Percentiles rank a stretch among this genome's conserved stretches.
Evolutionary conservation across 106 monocot genomes (phyloP).

Genomic region (Allium cepa): DNA sequence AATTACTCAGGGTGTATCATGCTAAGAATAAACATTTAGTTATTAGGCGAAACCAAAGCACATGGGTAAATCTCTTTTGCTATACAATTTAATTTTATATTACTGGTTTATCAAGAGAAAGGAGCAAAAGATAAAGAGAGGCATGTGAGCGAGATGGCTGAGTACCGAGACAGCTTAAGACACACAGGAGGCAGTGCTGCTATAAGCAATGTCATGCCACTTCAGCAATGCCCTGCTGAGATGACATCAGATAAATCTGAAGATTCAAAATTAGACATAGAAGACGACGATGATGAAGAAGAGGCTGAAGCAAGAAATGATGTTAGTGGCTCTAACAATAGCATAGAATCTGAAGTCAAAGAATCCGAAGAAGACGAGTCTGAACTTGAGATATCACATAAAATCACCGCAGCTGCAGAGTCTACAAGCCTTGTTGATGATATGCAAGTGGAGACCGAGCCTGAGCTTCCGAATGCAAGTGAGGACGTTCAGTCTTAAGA

Average conservation of each 20-base stretch:
- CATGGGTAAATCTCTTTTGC: too few relatives aligned
- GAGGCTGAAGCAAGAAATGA: slow-evolving; percentile 11
- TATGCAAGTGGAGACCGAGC: slow-evolving; percentile 4
- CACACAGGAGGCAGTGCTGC: background rate
- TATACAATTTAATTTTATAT: background rate
- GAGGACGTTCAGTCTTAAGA: slow-evolving; percentile 7
- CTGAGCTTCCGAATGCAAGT: slow-evolving; percentile 6
- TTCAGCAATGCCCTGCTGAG: slow-evolving; percentile 44
- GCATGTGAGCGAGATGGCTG: slow-evolving; percentile 67
- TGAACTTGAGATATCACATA: slow-evolving; percentile 28
- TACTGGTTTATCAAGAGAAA: slow-evolving; percentile 90
- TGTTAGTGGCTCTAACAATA: slow-evolving; percentile 25
- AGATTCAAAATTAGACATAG: slow-evolving; percentile 11
- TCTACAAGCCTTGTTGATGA: slow-evolving; percentile 18
- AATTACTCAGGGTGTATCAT: too few relatives aligned
- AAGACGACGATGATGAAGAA: slow-evolving; percentile 6
- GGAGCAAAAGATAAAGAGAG: slow-evolving; percentile 78
- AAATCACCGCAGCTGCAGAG: slow-evolving; percentile 5
- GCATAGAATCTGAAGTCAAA: slow-evolving; percentile 31
- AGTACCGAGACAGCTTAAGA: slow-evolving; percentile 51
- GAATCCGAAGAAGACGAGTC: slow-evolving; percentile 31
- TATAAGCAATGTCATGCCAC: slow-evolving; percentile 41
- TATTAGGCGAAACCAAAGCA: too few relatives aligned
- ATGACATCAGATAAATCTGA: background rate
- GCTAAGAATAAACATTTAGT: too few relatives aligned